These are phyloP conservation scores for Theileria annulata DNA, from an alignment of 169 alveolate genomes.

Conservation along the genomic window DNA sequence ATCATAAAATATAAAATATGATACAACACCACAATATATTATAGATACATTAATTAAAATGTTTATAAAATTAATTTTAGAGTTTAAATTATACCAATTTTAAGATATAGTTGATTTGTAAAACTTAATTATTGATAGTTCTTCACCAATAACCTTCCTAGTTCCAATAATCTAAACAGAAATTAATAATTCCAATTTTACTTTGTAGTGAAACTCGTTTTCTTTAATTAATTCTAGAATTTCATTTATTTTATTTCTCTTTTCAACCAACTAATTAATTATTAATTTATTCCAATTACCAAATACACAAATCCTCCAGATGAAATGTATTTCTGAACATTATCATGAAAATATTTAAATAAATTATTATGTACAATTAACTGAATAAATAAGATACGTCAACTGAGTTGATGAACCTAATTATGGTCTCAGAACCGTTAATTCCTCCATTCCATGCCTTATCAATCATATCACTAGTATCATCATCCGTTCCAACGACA, in stretches of 20 bases:
- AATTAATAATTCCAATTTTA: neutral
- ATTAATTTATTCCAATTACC: slow-evolving; percentile 10
- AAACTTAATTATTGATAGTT: slow-evolving; percentile 27
- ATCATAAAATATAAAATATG: neutral
- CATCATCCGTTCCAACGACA: slow-evolving; percentile 37
- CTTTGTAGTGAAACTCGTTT: neutral
- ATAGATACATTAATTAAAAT: neutral
- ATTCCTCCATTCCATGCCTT: slow-evolving; percentile 64
- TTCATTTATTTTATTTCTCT: slow-evolving; percentile 32
- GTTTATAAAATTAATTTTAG: neutral
- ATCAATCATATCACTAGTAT: slow-evolving; percentile 7
- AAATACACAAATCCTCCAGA: slow-evolving; percentile 45
- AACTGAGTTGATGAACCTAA: slow-evolving; percentile 31
- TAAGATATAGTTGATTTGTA: neutral
- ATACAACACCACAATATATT: neutral
- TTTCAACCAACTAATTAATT: slow-evolving; percentile 37
- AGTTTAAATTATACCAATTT: neutral
- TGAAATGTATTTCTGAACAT: slow-evolving; percentile 30
- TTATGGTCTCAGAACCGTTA: slow-evolving; percentile 50
- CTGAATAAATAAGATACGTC: too few relatives aligned
- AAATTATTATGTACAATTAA: too few relatives aligned
- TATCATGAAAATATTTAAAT: neutral
- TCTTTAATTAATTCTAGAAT: neutral
- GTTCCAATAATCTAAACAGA: neutral
- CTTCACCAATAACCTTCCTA: slow-evolving; percentile 34